These are phyloP conservation scores for Ilex paraguariensis DNA, from an alignment of 305 asterid species.

Conservation along the genomic window DNA sequence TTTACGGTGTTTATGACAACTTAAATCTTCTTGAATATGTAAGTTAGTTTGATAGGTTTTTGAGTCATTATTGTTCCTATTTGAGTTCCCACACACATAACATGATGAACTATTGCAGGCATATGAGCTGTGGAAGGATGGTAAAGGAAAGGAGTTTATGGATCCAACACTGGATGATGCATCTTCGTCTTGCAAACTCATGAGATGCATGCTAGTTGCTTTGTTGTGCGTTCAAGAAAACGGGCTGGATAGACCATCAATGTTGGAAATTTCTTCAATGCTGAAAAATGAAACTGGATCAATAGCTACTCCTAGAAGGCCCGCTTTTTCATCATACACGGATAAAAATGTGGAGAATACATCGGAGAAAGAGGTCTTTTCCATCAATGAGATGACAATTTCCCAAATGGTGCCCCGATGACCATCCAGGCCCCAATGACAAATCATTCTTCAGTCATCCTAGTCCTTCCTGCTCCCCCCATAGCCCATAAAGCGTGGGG, in stretches of 20 bases:
- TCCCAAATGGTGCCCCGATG: not conserved
- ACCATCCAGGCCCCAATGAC: not conserved
- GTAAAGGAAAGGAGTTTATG: slow-evolving; percentile 16
- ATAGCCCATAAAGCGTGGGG: too few species aligned
- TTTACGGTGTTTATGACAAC: slow-evolving; percentile 18
- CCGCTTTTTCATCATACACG: slow-evolving; percentile 23
- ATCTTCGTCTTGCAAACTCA: slow-evolving; percentile 10
- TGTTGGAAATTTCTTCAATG: slow-evolving; percentile 29
- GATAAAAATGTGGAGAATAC: slow-evolving; percentile 6
- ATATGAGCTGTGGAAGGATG: slow-evolving; percentile 26
- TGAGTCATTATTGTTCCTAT: not conserved
- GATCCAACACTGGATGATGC: slow-evolving; percentile 26
- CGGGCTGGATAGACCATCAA: slow-evolving; percentile 28
- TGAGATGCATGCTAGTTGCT: slow-evolving; percentile 30
- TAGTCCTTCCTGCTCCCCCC: too few species aligned
- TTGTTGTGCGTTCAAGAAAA: slow-evolving; percentile 29
- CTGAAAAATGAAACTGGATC: slow-evolving; percentile 15
- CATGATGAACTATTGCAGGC: slow-evolving; percentile 21
- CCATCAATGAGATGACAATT: not conserved
- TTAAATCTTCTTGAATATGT: slow-evolving; percentile 29
- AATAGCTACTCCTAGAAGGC: slow-evolving; percentile 18
- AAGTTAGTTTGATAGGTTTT: slow-evolving; percentile 5
- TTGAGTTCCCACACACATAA: not conserved
- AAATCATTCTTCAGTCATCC: too few species aligned
- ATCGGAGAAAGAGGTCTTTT: not conserved